phyloP scores from a whole-genome alignment of 345 rosid species.

The Hirschfeldia incana region DNA sequence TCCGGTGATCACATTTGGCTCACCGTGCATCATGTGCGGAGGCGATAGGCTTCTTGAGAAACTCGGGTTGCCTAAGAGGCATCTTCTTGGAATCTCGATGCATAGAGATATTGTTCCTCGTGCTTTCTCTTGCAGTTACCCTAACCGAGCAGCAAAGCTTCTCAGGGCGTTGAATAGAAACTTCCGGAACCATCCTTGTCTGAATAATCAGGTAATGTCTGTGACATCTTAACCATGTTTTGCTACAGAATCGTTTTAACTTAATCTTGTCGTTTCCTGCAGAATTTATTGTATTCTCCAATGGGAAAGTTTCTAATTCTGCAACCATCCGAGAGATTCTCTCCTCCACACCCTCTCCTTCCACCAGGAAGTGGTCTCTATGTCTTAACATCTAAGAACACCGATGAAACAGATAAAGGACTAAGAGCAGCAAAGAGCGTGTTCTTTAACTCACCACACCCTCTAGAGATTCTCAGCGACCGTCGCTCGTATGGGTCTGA shows the following conservation, averaged over 20 bases:
- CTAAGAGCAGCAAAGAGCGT: slow-evolving; percentile 66
- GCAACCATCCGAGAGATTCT: slow-evolving; percentile 87
- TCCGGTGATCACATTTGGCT: slow-evolving; percentile 90
- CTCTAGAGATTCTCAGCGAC: slow-evolving; percentile 89
- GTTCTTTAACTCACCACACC: slow-evolving; percentile 96
- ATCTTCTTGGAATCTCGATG: slow-evolving; percentile 72
- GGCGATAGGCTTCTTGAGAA: slow-evolving; percentile 75
- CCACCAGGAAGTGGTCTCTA: slow-evolving; percentile 93
- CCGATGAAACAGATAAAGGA: slow-evolving; percentile 52
- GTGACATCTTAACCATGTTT: background rate
- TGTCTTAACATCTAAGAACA: slow-evolving; percentile 48
- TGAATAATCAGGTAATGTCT: slow-evolving; percentile 65
- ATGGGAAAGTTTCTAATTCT: slow-evolving; percentile 94
- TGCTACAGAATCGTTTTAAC: background rate
- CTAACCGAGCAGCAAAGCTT: slow-evolving; percentile 70
- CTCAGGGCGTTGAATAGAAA: slow-evolving; percentile 84
- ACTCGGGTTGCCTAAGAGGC: slow-evolving; percentile 77
- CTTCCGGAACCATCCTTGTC: slow-evolving; percentile 88
- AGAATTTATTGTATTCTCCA: slow-evolving; percentile 80
- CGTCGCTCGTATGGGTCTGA: slow-evolving; percentile 72
- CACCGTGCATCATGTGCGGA: slow-evolving; percentile 95
- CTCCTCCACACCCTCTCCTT: slow-evolving; percentile 85
- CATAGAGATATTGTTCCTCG: slow-evolving; percentile 98
- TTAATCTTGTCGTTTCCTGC: slow-evolving; percentile 25
- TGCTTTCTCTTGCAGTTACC: slow-evolving; percentile 93